A percentile compares a stretch with the other conserved stretches of the same genome.
Evolutionary conservation across 352 stramenopile genomes (phyloP).

Genomic region (Phytophthora vignae): DNA sequence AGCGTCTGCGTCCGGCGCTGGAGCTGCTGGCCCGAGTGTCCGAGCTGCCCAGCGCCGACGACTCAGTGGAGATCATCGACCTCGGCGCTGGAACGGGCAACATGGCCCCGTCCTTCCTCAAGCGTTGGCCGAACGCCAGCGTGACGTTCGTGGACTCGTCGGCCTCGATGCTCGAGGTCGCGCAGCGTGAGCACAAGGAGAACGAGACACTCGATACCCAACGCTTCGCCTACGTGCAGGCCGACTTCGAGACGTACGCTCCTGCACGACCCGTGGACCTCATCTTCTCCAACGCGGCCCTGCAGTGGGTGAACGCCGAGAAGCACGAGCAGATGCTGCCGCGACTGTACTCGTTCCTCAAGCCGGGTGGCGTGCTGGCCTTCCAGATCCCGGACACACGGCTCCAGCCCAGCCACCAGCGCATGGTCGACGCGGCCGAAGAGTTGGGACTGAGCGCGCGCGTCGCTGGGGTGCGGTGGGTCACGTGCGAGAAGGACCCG

Average conservation of each 20-base stretch:
- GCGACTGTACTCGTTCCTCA: slow-evolving; percentile 57
- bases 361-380: slow-evolving; percentile 64
- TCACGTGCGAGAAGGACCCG: slow-evolving; percentile 69
- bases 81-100: slow-evolving; percentile 75
- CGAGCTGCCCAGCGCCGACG: slow-evolving; percentile 24
- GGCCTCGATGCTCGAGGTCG: slow-evolving; percentile 61
- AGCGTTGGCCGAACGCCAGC: slow-evolving; percentile 55
- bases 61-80: slow-evolving; percentile 49
- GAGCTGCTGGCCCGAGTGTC: slow-evolving; percentile 63
- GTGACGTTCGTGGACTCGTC: slow-evolving; percentile 76
- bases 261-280: slow-evolving; percentile 54
- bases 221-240: slow-evolving; percentile 50
- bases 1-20: slow-evolving; percentile 63
- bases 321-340: slow-evolving; percentile 53
- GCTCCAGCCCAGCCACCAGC: slow-evolving; percentile 56
- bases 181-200: slow-evolving; percentile 44
- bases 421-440: slow-evolving; percentile 59
- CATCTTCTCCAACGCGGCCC: slow-evolving; percentile 75
- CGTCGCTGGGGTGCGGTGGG: slow-evolving; percentile 60
- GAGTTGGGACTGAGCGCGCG: slow-evolving; percentile 47
- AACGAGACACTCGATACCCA: slow-evolving; percentile 24
- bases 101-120: slow-evolving; percentile 66
- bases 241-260: slow-evolving; percentile 64
- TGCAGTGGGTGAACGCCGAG: slow-evolving; percentile 69
- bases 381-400: slow-evolving; percentile 81